These are phyloP conservation scores for Fusarium sp. DNA, from an alignment of 2,329 filamentous ascomycete genomes.

Conservation along the genomic window DNA sequence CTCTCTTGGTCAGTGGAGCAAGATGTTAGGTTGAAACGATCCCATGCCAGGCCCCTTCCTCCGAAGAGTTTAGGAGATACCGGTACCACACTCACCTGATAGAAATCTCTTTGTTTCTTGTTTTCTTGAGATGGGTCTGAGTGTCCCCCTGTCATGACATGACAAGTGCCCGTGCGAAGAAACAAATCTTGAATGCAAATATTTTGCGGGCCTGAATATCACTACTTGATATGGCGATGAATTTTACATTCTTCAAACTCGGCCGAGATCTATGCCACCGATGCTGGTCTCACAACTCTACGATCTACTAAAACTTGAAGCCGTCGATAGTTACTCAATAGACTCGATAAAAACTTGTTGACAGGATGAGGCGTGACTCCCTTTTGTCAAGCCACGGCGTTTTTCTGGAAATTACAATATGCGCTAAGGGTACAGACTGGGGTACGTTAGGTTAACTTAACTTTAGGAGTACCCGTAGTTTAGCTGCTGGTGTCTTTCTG, in stretches of 20 bases:
- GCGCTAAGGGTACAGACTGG: background rate
- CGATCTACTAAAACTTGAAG: background rate
- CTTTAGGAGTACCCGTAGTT: background rate
- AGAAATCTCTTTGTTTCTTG: background rate
- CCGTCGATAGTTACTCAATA: conserved; percentile 20
- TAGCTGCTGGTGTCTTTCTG: conserved; percentile 3
- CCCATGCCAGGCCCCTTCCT: conserved; percentile 7
- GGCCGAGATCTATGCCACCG: background rate
- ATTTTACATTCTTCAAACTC: background rate
- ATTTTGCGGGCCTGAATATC: background rate
- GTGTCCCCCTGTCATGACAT: background rate
- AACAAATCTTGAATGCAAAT: conserved; percentile 11
- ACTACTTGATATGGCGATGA: background rate
- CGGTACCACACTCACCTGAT: background rate
- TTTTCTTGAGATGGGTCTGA: too few relatives aligned
- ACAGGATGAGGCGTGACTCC: background rate
- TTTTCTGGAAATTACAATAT: background rate
- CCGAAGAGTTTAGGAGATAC: background rate
- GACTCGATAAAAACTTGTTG: background rate
- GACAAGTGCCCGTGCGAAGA: background rate
- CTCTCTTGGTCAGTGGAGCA: background rate
- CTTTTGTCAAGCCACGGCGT: conserved; percentile 21
- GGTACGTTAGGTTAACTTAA: background rate
- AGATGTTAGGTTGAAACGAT: conserved; percentile 1
- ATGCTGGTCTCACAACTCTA: background rate